A percentile compares a stretch with the other conserved stretches of the same genome.
These are phyloP conservation scores for Starmerella floricola DNA, from an alignment of 805 yeast species.

Conservation along the genomic window DNA sequence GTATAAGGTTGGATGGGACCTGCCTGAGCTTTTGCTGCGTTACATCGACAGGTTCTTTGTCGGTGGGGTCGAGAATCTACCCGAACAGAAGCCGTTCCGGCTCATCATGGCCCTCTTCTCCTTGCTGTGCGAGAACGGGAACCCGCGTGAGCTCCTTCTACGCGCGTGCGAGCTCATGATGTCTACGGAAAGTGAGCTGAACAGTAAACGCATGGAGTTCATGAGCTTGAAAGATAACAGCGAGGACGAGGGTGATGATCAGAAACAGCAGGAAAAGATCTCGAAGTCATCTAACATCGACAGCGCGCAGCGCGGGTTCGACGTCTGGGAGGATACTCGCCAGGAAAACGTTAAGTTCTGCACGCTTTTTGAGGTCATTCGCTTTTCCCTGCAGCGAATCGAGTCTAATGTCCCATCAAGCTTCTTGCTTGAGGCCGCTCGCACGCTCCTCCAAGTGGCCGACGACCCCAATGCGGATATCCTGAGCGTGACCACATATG, in stretches of 20 bases:
- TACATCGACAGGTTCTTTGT: slow-evolving; percentile 32
- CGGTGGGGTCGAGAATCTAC: slow-evolving; percentile 19
- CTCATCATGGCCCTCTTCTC: slow-evolving; percentile 38
- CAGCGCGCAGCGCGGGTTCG: slow-evolving; percentile 13
- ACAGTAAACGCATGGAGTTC: slow-evolving; percentile 19
- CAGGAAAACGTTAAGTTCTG: slow-evolving; percentile 42
- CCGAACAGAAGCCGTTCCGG: slow-evolving; percentile 30
- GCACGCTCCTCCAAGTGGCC: slow-evolving; percentile 45
- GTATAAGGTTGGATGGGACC: slow-evolving; percentile 77
- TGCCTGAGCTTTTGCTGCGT: slow-evolving; percentile 55
- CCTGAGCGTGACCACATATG: slow-evolving; percentile 33
- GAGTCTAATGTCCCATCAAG: slow-evolving; percentile 66
- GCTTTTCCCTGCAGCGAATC: slow-evolving; percentile 46
- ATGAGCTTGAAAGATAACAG: slow-evolving; percentile 26
- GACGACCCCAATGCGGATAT: slow-evolving; percentile 32
- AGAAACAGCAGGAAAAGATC: slow-evolving; percentile 2
- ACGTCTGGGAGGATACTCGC: slow-evolving; percentile 9
- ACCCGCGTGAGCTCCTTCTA: slow-evolving; percentile 67
- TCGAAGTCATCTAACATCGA: slow-evolving; percentile 2
- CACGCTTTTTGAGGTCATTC: slow-evolving; percentile 52
- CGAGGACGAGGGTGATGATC: slow-evolving; percentile 20
- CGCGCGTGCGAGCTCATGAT: slow-evolving; percentile 54
- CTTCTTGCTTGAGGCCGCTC: slow-evolving; percentile 56
- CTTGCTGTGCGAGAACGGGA: slow-evolving; percentile 54
- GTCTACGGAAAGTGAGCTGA: slow-evolving; percentile 12